Evolutionary conservation across 805 yeast species (phyloP), one percentile per base, ranked within the genome.

Genomic region (Pichia thaimueangensis): DNA sequence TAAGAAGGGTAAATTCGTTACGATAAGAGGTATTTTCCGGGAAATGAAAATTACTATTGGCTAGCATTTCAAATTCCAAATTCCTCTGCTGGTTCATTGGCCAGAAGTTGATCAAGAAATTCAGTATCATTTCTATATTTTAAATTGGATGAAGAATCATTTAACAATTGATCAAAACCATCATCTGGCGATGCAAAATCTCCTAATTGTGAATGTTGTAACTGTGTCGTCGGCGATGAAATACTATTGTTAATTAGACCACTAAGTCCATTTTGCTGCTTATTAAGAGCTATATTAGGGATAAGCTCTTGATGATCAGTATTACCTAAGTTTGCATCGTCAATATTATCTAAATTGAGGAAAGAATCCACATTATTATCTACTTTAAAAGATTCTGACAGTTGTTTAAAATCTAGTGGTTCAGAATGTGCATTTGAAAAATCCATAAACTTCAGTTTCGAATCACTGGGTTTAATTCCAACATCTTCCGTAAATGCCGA

Each of bases 61-160:
- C n/a, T n/a, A n/a, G 7, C 22, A 6, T 7, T 21, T 31, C 22
- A 35, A 6, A 16, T 15, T 16, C 38, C 31, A 35, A 27, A 27
- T 10, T 30, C 30, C 8, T 23, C 39, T 6, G 25, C 32, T 7
- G 31, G 23, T 12, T 36, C 30, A 12, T 36, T 36, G 4, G 51
- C 50, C 22, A 53, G 48, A 6, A 48, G 30, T 6, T 48, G 48
- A 21, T 48, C 46, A 20, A 48, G 24, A 24, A 44, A 48, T 12
- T 39, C 45, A 16, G 45, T 45, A 34, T 47, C 42, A 16, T 30
- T 43, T 16, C 34, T 29, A 21, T 37, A 43, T 12, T 43, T 38
- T 6, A 43, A 21, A 6, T 17, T 25, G 9, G 46, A n/a, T n/a
- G n/a, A n/a, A n/a, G n/a, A 42, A 13, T 39, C 41, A 27, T 21